Percentiles rank a stretch among this genome's conserved stretches.
Conservation (phyloP, 2,329 filamentous ascomycete species). For the Pestalotiopsis sp. region DNA sequence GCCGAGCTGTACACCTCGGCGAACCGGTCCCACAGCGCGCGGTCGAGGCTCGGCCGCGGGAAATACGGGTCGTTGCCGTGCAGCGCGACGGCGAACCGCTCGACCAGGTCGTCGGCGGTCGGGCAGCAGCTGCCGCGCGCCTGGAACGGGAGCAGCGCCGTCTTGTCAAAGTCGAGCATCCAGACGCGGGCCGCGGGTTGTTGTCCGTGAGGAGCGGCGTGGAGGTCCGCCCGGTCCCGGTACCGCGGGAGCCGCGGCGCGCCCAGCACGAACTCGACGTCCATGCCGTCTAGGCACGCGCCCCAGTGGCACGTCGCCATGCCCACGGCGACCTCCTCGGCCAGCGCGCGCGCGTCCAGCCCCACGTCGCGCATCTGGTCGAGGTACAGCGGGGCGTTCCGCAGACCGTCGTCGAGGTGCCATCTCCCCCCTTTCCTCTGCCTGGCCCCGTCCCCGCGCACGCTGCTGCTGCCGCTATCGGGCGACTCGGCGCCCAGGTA, state of each 20-base stretch:
- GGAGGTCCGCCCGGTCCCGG: neutral
- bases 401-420: neutral
- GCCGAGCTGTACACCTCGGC: neutral
- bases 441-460: neutral
- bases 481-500: neutral
- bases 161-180: constrained; percentile 10
- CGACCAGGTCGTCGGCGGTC: neutral
- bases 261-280: constrained; percentile 10
- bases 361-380: neutral
- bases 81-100: neutral
- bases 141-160: neutral
- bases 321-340: neutral
- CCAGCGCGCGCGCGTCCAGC: neutral
- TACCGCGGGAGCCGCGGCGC: neutral
- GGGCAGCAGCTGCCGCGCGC: neutral
- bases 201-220: neutral
- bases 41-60: neutral
- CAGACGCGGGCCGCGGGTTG: neutral
- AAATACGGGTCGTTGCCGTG: constrained; percentile 3
- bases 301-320: neutral
- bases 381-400: neutral
- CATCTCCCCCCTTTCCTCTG: neutral
- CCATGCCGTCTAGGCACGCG: constrained; percentile 3
- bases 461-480: neutral
- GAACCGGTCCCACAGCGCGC: neutral